Percentiles rank a stretch among this genome's conserved stretches.
Evolutionary conservation across 306 rosid genomes (phyloP).

Genomic region (Citrullus amarus): DNA sequence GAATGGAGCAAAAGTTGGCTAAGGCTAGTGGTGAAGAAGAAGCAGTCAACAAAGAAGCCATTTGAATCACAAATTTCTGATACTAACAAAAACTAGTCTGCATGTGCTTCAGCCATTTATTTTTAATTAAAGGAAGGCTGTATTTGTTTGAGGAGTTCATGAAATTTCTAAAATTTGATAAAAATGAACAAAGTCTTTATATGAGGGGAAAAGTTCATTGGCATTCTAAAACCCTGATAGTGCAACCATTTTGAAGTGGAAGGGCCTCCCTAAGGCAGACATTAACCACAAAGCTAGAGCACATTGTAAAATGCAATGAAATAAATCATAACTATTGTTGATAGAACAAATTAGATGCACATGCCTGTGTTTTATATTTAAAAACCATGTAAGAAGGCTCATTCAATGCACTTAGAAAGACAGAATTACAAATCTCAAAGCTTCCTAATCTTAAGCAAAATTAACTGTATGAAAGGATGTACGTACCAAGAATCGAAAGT

Average conservation of each 20-base stretch:
- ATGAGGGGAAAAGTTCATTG: not conserved
- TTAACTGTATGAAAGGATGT: not conserved
- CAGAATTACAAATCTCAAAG: slow-evolving; percentile 3
- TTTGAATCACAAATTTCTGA: not conserved
- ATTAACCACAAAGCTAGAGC: not conserved
- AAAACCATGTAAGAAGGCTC: not conserved
- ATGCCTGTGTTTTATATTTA: not conserved
- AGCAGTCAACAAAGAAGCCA: not conserved
- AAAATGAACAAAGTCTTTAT: not conserved
- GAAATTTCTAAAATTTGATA: not conserved
- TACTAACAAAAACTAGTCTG: not conserved
- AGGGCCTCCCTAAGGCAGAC: not conserved
- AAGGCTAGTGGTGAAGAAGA: slow-evolving; percentile 5
- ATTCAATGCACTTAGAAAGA: slow-evolving; percentile 8
- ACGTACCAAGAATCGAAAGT: not conserved
- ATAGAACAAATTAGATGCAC: slow-evolving; percentile 5
- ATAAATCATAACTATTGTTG: not conserved
- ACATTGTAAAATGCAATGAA: slow-evolving; percentile 1
- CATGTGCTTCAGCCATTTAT: slow-evolving; percentile 3
- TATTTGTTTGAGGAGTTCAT: not conserved
- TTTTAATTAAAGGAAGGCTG: not conserved
- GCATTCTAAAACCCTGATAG: not conserved
- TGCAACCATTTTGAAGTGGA: not conserved
- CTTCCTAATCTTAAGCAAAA: not conserved
- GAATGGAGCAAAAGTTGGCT: slow-evolving; percentile 11